A percentile compares a stretch with the other conserved stretches of the same genome.
phyloP scores from a whole-genome alignment of 768 basidiomycete species.

The Mycena pura region DNA sequence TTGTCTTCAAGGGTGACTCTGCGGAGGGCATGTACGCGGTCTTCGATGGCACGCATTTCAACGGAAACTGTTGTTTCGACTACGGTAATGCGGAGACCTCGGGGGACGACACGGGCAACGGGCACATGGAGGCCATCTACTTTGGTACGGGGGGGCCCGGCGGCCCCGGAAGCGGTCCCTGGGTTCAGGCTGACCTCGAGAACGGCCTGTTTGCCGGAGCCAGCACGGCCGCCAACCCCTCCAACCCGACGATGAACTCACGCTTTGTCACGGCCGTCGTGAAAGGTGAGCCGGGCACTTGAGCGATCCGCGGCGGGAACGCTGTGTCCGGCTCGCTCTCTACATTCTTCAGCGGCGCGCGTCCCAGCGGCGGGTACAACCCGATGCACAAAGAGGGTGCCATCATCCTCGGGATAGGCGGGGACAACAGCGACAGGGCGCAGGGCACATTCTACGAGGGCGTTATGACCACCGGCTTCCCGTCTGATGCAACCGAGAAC shows the following conservation, averaged over 20 bases:
- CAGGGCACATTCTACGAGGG: slow-evolving; percentile 19
- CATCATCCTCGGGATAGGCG: slow-evolving; percentile 20
- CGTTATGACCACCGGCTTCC: slow-evolving; percentile 16
- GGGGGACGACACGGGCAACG: slow-evolving; percentile 15
- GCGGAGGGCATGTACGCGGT: slow-evolving; percentile 19
- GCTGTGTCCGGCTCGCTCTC: slow-evolving; percentile 8
- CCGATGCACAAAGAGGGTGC: slow-evolving; percentile 25
- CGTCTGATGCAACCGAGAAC: slow-evolving; percentile 16
- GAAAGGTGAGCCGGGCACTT: slow-evolving; percentile 11
- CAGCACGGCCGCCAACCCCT: slow-evolving; percentile 7
- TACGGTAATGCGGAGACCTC: slow-evolving; percentile 22
- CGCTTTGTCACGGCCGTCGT: slow-evolving; percentile 23
- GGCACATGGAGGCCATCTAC: slow-evolving; percentile 22
- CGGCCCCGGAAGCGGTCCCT: slow-evolving; percentile 21
- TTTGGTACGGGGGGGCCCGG: slow-evolving; percentile 18
- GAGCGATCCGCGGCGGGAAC: slow-evolving; percentile 11
- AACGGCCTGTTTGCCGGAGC: slow-evolving; percentile 13
- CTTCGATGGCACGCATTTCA: slow-evolving; percentile 23
- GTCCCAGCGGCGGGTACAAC: slow-evolving; percentile 19
- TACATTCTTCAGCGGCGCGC: slow-evolving; percentile 20
- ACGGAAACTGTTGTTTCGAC: slow-evolving; percentile 18
- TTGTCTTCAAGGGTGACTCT: slow-evolving; percentile 16
- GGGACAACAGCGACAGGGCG: slow-evolving; percentile 10
- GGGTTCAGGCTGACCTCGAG: slow-evolving; percentile 18
- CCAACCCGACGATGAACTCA: slow-evolving; percentile 10